phyloP scores from a whole-genome alignment of 1,284 basidiomycete species.

The Apiotrichum laibachii region DNA sequence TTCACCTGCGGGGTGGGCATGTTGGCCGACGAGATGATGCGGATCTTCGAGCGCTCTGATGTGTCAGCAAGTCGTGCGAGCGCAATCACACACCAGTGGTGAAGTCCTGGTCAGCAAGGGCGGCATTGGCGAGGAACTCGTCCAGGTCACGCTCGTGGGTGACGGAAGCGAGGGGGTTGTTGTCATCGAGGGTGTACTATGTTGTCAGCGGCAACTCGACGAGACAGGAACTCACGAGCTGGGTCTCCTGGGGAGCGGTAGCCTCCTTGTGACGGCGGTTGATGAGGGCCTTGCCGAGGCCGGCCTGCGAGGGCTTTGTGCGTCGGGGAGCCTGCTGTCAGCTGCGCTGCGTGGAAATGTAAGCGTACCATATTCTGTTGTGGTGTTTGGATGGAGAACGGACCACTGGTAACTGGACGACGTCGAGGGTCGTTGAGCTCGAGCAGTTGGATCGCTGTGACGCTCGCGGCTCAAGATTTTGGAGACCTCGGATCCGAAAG shows the following conservation, averaged over 20 bases:
- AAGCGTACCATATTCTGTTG: slow-evolving; percentile 14
- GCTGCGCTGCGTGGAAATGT: too few relatives aligned
- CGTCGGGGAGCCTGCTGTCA: slow-evolving; percentile 21
- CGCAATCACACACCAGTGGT: slow-evolving; percentile 70
- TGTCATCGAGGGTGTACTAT: slow-evolving; percentile 77
- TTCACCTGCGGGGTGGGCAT: slow-evolving; percentile 60
- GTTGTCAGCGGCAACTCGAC: slow-evolving; percentile 1
- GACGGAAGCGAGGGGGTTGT: slow-evolving; percentile 77
- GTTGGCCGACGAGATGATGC: slow-evolving; percentile 72
- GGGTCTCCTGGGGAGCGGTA: slow-evolving; percentile 65
- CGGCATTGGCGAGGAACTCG: slow-evolving; percentile 92
- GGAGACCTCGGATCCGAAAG: background rate
- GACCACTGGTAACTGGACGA: background rate
- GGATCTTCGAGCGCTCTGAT: slow-evolving; percentile 83
- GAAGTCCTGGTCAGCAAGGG: slow-evolving; percentile 91
- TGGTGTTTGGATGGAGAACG: background rate
- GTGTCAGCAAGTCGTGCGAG: background rate
- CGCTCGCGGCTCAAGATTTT: slow-evolving; percentile 2
- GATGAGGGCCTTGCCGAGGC: slow-evolving; percentile 85
- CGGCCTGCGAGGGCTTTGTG: slow-evolving; percentile 54
- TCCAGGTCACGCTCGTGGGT: slow-evolving; percentile 96
- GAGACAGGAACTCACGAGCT: slow-evolving; percentile 59
- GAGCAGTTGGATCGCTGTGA: too few relatives aligned
- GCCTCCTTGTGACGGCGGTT: slow-evolving; percentile 83
- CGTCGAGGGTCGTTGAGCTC: background rate